These are phyloP conservation scores for Fusarium sp. DNA, from an alignment of 2,329 filamentous ascomycete species.

Conservation along the genomic window DNA sequence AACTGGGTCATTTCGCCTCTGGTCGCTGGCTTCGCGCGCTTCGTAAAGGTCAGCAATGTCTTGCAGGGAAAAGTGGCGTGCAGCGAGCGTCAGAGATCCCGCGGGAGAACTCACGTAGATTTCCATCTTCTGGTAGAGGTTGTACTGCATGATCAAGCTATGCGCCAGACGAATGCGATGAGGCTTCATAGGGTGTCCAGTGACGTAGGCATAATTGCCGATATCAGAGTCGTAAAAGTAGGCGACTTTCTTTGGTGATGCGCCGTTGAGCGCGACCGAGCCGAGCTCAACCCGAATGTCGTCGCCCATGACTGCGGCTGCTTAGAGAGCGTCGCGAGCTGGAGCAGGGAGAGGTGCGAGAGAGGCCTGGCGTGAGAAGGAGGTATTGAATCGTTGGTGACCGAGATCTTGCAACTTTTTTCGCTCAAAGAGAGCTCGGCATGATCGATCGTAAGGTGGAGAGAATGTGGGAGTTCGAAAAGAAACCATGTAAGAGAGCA, in stretches of 20 bases:
- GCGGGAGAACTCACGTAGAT: slow-evolving; percentile 77
- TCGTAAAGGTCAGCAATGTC: slow-evolving; percentile 48
- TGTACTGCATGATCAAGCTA: slow-evolving; percentile 95
- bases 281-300: slow-evolving; percentile 55
- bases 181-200: slow-evolving; percentile 98
- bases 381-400: background rate
- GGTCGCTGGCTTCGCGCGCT: slow-evolving; percentile 88
- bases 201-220: slow-evolving; percentile 97
- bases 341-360: slow-evolving; percentile 13
- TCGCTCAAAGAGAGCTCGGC: slow-evolving; percentile 38
- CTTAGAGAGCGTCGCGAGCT: slow-evolving; percentile 30
- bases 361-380: background rate
- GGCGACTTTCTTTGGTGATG: slow-evolving; percentile 82
- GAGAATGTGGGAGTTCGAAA: slow-evolving; percentile 26
- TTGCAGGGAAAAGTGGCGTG: background rate
- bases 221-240: slow-evolving; percentile 99
- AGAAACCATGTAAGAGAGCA: slow-evolving; percentile 37
- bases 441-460: slow-evolving; percentile 32
- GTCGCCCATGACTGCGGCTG: slow-evolving; percentile 51
- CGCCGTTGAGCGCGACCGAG: slow-evolving; percentile 60
- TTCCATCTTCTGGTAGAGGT: slow-evolving; percentile 96
- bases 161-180: slow-evolving; percentile 96
- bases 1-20: slow-evolving; percentile 93
- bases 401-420: slow-evolving; percentile 10
- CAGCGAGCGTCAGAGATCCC: background rate